Conservation (phyloP, 805 yeast species). For the Ogataea nonfermentans region DNA sequence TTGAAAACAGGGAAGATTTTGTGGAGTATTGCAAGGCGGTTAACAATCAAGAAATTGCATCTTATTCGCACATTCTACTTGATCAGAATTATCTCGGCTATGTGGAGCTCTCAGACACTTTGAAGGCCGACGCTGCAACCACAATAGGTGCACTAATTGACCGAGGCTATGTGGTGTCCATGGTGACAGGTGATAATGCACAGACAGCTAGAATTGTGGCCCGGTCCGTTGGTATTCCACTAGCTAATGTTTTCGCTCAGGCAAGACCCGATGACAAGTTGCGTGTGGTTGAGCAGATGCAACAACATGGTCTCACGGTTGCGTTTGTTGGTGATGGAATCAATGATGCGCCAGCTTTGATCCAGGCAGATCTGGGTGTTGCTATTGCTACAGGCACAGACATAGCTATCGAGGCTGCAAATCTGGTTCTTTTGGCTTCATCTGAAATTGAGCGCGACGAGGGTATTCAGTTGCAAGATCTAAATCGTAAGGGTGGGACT, state of each 20-base stretch:
- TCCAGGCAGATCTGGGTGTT: conserved; percentile 83
- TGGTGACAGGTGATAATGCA: conserved; percentile 86
- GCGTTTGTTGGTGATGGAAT: conserved; percentile 98
- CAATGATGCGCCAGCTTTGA: conserved; percentile 96
- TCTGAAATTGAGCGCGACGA: conserved; percentile 16
- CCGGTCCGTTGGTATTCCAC: conserved; percentile 60
- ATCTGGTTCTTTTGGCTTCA: conserved; percentile 68
- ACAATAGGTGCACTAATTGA: conserved; percentile 55
- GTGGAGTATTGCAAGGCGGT: conserved; percentile 8
- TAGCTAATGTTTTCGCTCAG: conserved; percentile 65
- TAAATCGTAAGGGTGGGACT: conserved; percentile 32
- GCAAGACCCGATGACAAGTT: conserved; percentile 78
- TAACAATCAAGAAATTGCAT: conserved; percentile 17
- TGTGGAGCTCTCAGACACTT: conserved; percentile 62
- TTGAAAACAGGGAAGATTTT: conserved; percentile 24
- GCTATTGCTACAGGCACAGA: conserved; percentile 93
- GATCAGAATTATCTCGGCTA: conserved; percentile 60
- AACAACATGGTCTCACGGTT: conserved; percentile 45
- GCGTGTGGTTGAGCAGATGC: conserved; percentile 57
- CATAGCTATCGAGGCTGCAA: conserved; percentile 96
- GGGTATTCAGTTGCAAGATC: conserved; percentile 16
- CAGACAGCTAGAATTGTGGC: conserved; percentile 67
- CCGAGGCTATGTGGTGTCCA: conserved; percentile 62
- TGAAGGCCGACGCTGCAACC: conserved; percentile 62
- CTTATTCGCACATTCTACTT: conserved; percentile 45